A percentile compares a stretch with the other conserved stretches of the same genome.
Conservation (phyloP, 164 flowering plant genomes). For the Taxillus chinensis region DNA sequence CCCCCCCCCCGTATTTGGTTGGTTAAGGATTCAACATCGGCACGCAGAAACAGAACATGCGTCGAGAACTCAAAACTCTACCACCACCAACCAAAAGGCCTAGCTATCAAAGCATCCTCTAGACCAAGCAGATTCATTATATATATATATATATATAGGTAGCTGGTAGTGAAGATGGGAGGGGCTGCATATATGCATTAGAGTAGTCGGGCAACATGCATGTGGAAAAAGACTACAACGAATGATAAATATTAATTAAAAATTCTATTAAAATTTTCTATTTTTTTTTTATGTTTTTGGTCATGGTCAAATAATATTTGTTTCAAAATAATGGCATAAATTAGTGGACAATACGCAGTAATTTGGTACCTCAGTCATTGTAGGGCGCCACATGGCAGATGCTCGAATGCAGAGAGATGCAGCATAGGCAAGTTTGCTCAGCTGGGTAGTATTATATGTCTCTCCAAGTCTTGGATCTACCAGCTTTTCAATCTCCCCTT, state of each 20-base stretch:
- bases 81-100: no score
- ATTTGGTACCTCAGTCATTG: slow-evolving; percentile 71
- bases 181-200: neutral
- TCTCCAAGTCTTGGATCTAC: slow-evolving; percentile 65
- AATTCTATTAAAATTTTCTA: no score
- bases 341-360: neutral
- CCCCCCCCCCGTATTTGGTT: no score
- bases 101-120: no score
- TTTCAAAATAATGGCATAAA: neutral
- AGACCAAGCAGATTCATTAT: no score
- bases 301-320: neutral
- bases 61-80: no score
- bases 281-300: neutral
- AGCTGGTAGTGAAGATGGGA: no score
- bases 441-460: slow-evolving; percentile 41
- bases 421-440: slow-evolving; percentile 48
- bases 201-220: neutral
- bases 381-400: slow-evolving; percentile 78
- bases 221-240: neutral
- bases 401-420: slow-evolving; percentile 82
- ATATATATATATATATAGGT: no score
- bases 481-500: slow-evolving; percentile 43
- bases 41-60: no score
- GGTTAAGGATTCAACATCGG: no score
- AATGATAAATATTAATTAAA: no score